Evolutionary conservation across 768 basidiomycete genomes (phyloP), one percentile per base, ranked within the genome.

Genomic region (Mycena galericulata): DNA sequence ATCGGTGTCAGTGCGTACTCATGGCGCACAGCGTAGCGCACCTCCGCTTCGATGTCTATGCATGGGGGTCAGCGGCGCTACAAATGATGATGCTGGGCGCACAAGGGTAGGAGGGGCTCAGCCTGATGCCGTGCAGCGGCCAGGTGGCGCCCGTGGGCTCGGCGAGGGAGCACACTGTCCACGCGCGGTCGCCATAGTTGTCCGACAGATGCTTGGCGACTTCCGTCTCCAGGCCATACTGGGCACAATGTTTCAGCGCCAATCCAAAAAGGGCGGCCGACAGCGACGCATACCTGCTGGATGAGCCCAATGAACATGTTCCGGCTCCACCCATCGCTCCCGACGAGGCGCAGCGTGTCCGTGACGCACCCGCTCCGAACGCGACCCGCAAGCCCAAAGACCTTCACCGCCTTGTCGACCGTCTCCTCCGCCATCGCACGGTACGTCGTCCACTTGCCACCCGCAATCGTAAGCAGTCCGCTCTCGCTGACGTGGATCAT

Each of bases 401-500:
- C 87, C 78, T 92, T 87, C 67, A 98, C 85, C 14, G 97, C 97
- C 66, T 86, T 84, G 79, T 98, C 93, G 49, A 98, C 92, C 0
- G 96, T 93, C 83, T 99, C 97, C 82, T 96, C 87, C 26, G 97
- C 96, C 97, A 99, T 98, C 34, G 90, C 91, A 54, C 94, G 85
- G 82, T 98, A 99, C 53, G 97, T 98, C 66, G 97, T 99, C 97
- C 97, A 99, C 80, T 99, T 99, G 6, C 97, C 97, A 20, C 97
- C 97, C 3, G 95, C 96, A 73, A 98, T 96, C 30, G 97, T 98
- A 67, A 99, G 80, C 73, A 99, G 82, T 20, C 96, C 96, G 68
- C 89, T 89, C 51, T 87, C 86, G 45, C 87, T 89, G 36, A 95
- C 89, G 76, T 96, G 87, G 71, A 98, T 93, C 87, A 99, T 88